Conservation (phyloP, 108 stramenopile genomes). For the Cyclotella choctawhatcheeana region DNA sequence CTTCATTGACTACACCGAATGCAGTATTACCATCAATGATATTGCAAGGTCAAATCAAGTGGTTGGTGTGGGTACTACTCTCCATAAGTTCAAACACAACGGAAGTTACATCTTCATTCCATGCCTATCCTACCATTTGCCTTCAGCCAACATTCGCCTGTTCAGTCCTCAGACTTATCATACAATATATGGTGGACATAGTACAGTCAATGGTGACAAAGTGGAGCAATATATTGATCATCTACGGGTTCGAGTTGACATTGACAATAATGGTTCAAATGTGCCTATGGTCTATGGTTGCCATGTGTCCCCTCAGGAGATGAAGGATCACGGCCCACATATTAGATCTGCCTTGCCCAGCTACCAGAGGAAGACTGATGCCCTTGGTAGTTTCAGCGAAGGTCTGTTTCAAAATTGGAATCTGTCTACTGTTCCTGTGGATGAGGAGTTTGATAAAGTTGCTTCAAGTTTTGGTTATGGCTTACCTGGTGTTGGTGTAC, state of each 20-base stretch:
- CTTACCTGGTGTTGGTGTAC: neutral
- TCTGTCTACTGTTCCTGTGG: neutral
- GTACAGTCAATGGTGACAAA: neutral
- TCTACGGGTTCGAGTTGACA: neutral
- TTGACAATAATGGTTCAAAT: neutral
- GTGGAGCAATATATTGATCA: neutral
- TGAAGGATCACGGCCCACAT: neutral
- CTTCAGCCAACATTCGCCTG: neutral
- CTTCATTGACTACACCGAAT: conserved; percentile 12
- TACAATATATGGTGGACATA: neutral
- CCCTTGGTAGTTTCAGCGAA: neutral
- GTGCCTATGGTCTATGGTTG: neutral
- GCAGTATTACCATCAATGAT: conserved; percentile 12
- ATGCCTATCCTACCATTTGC: conserved; percentile 2
- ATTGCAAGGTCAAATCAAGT: neutral
- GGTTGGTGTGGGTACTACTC: conserved; percentile 14
- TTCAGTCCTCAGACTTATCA: conserved; percentile 3
- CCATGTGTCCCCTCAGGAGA: neutral
- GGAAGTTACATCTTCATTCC: neutral
- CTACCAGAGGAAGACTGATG: neutral
- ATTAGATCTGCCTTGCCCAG: conserved; percentile 9
- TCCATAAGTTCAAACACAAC: conserved; percentile 8
- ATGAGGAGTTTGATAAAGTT: conserved; percentile 2
- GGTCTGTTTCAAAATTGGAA: neutral
- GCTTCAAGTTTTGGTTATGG: neutral